Evolutionary conservation across 2,329 filamentous ascomycete genomes (phyloP).

Genomic region (Nemania bipapillata): DNA sequence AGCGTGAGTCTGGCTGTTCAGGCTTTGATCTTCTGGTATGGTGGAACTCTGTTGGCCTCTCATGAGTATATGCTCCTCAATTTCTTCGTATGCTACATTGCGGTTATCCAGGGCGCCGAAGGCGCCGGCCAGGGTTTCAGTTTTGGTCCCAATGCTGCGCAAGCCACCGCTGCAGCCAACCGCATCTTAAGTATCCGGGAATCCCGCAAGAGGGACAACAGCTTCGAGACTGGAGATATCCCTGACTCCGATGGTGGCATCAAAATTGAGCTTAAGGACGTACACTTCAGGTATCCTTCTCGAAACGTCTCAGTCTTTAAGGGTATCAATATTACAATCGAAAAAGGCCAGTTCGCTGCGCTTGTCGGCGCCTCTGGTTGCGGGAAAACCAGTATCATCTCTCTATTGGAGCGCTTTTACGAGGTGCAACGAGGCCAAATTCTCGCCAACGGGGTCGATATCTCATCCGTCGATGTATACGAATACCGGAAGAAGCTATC

Average conservation of each 20-base stretch:
- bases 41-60: conserved; percentile 66
- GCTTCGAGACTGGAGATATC: conserved; percentile 52
- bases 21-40: conserved; percentile 75
- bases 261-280: conserved; percentile 65
- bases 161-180: conserved; percentile 68
- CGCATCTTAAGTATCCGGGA: conserved; percentile 66
- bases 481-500: conserved; percentile 73
- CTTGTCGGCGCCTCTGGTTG: conserved; percentile 76
- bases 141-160: conserved; percentile 72
- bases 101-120: conserved; percentile 74
- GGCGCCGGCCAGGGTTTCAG: conserved; percentile 73
- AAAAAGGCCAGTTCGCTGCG: conserved; percentile 75
- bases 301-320: conserved; percentile 67
- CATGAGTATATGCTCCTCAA: conserved; percentile 60
- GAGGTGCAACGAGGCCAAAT: conserved; percentile 72
- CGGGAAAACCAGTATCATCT: conserved; percentile 78
- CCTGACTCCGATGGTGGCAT: conserved; percentile 62
- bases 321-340: conserved; percentile 70
- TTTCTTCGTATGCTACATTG: conserved; percentile 71
- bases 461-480: conserved; percentile 67
- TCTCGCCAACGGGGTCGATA: conserved; percentile 70
- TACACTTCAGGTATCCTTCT: conserved; percentile 71
- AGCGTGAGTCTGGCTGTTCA: conserved; percentile 71
- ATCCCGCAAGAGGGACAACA: conserved; percentile 53
- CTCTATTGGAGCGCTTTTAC: conserved; percentile 76